Evolutionary conservation across 305 asterid genomes (phyloP).

Genomic region (Fraxinus velutina): DNA sequence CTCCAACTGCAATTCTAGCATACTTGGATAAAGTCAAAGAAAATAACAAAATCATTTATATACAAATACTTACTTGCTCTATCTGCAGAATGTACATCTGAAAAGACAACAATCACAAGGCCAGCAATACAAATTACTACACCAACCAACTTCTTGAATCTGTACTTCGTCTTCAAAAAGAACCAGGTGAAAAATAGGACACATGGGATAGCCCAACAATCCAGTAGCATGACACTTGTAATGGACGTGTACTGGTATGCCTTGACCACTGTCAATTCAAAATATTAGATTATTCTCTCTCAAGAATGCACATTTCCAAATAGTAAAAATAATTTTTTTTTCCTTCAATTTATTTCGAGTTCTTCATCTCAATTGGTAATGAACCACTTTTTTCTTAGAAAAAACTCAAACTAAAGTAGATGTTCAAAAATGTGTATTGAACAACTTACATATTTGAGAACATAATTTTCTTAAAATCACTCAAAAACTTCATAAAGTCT

Average conservation of each 20-base stretch:
- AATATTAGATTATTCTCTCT: constrained; percentile 14
- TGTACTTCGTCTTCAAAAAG: constrained; percentile 82
- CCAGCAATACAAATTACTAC: constrained; percentile 80
- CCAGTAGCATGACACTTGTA: constrained; percentile 94
- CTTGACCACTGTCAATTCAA: constrained; percentile 73
- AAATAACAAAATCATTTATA: background rate
- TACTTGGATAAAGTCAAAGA: background rate
- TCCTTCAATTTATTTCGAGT: background rate
- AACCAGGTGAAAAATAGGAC: constrained; percentile 88
- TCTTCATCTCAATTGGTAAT: background rate
- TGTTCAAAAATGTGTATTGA: background rate
- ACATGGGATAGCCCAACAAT: constrained; percentile 97
- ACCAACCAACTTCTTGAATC: constrained; percentile 60
- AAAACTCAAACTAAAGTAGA: background rate
- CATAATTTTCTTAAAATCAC: background rate
- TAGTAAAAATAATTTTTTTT: background rate
- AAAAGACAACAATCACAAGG: constrained; percentile 70
- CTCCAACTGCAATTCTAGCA: background rate
- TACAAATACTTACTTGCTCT: constrained; percentile 59
- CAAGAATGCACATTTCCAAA: background rate
- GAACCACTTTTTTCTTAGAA: background rate
- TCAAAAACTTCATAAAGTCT: constrained; percentile 1
- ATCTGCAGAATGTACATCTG: constrained; percentile 85
- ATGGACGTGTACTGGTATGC: constrained; percentile 94
- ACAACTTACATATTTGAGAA: background rate